A percentile compares a stretch with the other conserved stretches of the same genome.
These are phyloP conservation scores for Physaria fendleri DNA, from an alignment of 345 rosid genomes.

Conservation along the genomic window DNA sequence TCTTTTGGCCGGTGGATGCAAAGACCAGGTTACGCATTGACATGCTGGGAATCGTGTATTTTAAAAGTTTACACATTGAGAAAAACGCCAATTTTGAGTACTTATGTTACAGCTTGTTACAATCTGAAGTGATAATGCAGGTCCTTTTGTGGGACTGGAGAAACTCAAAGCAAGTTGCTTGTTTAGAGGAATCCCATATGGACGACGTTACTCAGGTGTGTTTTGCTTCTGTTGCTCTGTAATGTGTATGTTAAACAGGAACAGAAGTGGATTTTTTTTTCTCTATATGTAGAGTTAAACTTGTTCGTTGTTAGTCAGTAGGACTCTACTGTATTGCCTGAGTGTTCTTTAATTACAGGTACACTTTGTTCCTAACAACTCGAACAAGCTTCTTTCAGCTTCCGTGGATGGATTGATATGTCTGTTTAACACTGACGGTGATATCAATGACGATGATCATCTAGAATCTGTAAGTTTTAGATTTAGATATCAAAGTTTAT, in stretches of 20 bases:
- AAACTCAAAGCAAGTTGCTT: constrained; percentile 80
- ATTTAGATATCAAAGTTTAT: not conserved
- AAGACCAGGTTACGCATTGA: constrained; percentile 58
- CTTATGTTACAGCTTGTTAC: not conserved
- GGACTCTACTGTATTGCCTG: not conserved
- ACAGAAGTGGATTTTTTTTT: not conserved
- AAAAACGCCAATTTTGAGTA: not conserved
- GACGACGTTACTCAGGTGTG: constrained; percentile 93
- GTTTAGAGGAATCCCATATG: constrained; percentile 77
- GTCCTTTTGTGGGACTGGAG: constrained; percentile 95
- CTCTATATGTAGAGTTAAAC: not conserved
- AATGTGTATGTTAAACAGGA: not conserved
- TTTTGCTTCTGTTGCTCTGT: not conserved
- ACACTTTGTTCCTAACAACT: constrained; percentile 56
- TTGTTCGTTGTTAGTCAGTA: not conserved
- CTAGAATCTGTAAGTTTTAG: constrained; percentile 68
- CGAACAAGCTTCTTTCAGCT: constrained; percentile 75
- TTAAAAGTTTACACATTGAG: not conserved
- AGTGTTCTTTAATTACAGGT: constrained; percentile 39
- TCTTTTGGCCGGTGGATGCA: constrained; percentile 82
- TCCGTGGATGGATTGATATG: constrained; percentile 92
- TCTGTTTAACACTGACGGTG: constrained; percentile 64
- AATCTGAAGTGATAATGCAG: constrained; percentile 29
- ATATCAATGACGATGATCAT: constrained; percentile 82
- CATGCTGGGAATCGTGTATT: not conserved